phyloP scores from a whole-genome alignment of 768 basidiomycete species.

The Mycena capillaripes region DNA sequence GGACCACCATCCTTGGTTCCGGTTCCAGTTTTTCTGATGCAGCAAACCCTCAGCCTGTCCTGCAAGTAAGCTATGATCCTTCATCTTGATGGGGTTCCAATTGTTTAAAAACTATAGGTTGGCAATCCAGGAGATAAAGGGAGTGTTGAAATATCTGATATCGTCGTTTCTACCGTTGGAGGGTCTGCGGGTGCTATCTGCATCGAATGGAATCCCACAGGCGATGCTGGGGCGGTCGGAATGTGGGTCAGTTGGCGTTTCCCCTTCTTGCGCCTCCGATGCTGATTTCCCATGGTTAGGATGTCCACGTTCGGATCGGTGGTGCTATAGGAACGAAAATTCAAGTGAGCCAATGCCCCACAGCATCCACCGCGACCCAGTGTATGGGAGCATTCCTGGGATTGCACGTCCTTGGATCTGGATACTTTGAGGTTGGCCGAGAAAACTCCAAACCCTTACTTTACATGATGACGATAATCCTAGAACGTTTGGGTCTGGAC shows the following conservation, averaged over 20 bases:
- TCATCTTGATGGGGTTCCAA: background rate
- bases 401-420: constrained; percentile 53
- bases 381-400: constrained; percentile 64
- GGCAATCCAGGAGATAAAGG: constrained; percentile 49
- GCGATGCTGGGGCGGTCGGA: constrained; percentile 36
- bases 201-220: constrained; percentile 51
- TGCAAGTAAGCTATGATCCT: constrained; percentile 7
- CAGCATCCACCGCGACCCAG: constrained; percentile 40
- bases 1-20: constrained; percentile 42
- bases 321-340: constrained; percentile 50
- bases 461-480: background rate
- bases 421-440: constrained; percentile 55
- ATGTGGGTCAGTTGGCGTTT: constrained; percentile 38
- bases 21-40: constrained; percentile 20
- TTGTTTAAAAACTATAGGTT: constrained; percentile 7
- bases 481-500: constrained; percentile 63
- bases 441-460: background rate
- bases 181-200: constrained; percentile 58
- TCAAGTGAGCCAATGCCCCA: constrained; percentile 48
- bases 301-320: constrained; percentile 40
- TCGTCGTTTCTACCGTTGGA: constrained; percentile 57
- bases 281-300: constrained; percentile 3
- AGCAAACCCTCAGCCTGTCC: constrained; percentile 14
- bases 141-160: constrained; percentile 56
- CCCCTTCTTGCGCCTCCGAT: background rate